Conservation (phyloP, 192 early-diverging fungal species). For the Phycomyces blakesleeanus region DNA sequence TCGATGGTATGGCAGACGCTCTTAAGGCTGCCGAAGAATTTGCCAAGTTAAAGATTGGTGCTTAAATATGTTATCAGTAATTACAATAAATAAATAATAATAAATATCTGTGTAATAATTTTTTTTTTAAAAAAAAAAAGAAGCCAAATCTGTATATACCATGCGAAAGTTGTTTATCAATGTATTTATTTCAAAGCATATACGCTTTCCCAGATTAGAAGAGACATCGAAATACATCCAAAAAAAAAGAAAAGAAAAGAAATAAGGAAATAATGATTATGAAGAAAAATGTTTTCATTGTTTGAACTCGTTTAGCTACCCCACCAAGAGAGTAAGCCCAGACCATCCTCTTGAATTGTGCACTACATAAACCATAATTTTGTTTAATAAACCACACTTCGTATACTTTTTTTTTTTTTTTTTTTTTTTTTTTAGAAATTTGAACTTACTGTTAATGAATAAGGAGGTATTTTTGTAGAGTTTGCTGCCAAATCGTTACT, state of each 20-base stretch:
- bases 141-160: too few relatives aligned
- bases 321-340: constrained; percentile 75
- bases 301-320: constrained; percentile 30
- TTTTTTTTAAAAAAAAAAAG: too few relatives aligned
- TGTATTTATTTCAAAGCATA: too few relatives aligned
- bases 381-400: neutral
- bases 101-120: too few relatives aligned
- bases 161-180: too few relatives aligned
- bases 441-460: constrained; percentile 49
- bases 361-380: constrained; percentile 44
- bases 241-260: neutral
- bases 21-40: constrained; percentile 69
- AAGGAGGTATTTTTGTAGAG: constrained; percentile 50
- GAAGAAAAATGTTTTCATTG: neutral
- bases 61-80: constrained; percentile 17
- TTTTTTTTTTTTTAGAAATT: neutral
- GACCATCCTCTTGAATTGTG: constrained; percentile 63
- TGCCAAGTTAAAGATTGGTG: constrained; percentile 60
- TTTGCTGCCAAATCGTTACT: constrained; percentile 42
- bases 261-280: neutral
- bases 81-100: neutral
- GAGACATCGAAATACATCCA: too few relatives aligned
- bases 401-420: neutral
- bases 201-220: too few relatives aligned
- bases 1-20: constrained; percentile 68